Percentiles rank a stretch among this genome's conserved stretches.
phyloP scores from a whole-genome alignment of 495 filamentous ascomycete genomes.

The Penicillium bialowiezense region DNA sequence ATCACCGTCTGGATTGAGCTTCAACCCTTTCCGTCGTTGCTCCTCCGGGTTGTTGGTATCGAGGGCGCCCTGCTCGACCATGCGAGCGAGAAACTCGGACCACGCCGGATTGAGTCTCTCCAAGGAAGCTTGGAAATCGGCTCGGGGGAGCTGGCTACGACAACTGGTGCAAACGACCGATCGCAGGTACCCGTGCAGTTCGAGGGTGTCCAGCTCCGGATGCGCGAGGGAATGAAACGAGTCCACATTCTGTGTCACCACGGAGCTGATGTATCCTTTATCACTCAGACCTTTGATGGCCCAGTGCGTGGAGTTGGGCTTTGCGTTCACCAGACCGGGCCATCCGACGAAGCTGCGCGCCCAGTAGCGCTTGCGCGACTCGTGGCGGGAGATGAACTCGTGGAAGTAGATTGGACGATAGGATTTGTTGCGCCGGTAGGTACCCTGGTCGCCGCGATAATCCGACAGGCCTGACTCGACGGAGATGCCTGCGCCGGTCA shows the following conservation, averaged over 20 bases:
- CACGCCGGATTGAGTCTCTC: conserved; percentile 80
- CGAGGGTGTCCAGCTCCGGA: conserved; percentile 69
- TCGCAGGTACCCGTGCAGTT: conserved; percentile 88
- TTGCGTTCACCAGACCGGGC: conserved; percentile 71
- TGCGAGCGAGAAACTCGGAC: conserved; percentile 70
- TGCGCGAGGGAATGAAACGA: conserved; percentile 83
- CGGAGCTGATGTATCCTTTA: conserved; percentile 67
- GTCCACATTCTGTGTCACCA: conserved; percentile 96
- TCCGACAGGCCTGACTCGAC: conserved; percentile 91
- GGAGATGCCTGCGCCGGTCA: conserved; percentile 90
- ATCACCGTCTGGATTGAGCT: conserved; percentile 91
- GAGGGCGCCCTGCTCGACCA: conserved; percentile 68
- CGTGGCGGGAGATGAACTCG: conserved; percentile 80
- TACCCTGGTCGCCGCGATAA: conserved; percentile 86
- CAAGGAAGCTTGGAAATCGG: conserved; percentile 72
- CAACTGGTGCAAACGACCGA: conserved; percentile 80
- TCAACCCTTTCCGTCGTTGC: conserved; percentile 64
- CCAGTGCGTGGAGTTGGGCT: conserved; percentile 75
- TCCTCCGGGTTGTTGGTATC: conserved; percentile 74
- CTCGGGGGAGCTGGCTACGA: conserved; percentile 61
- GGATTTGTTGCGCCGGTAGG: conserved; percentile 83
- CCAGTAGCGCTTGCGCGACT: conserved; percentile 93
- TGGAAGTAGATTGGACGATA: conserved; percentile 92
- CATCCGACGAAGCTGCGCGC: conserved; percentile 92
- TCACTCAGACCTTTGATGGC: conserved; percentile 68